phyloP scores from a whole-genome alignment of 306 rosid genomes.

The Prosopis cineraria region DNA sequence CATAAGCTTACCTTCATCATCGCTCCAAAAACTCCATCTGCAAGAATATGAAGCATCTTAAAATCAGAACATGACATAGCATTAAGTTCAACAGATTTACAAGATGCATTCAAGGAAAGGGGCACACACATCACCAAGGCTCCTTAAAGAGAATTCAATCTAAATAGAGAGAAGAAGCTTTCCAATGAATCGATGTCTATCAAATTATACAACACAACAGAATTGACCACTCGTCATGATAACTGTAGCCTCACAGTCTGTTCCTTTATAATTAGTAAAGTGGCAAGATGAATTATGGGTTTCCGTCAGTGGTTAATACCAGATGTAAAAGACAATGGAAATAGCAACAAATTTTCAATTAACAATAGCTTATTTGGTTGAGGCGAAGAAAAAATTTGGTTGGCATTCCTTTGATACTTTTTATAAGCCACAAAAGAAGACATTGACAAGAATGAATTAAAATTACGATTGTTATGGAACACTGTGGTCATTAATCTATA shows the following conservation, averaged over 20 bases:
- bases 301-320: not conserved
- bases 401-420: not conserved
- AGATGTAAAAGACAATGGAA: not conserved
- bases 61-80: too few species aligned
- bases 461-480: not conserved
- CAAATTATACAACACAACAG: slow-evolving; percentile 7
- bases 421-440: slow-evolving; percentile 8
- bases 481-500: too few species aligned
- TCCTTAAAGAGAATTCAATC: too few species aligned
- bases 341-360: not conserved
- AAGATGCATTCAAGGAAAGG: too few species aligned
- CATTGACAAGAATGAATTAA: not conserved
- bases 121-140: too few species aligned
- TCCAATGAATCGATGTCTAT: not conserved
- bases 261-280: slow-evolving; percentile 2
- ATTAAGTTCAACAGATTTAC: too few species aligned
- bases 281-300: slow-evolving; percentile 7
- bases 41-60: too few species aligned
- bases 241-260: slow-evolving; percentile 6
- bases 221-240: too few species aligned
- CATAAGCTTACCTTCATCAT: too few species aligned
- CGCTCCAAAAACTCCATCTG: too few species aligned
- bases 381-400: slow-evolving; percentile 8
- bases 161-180: not conserved
- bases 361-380: slow-evolving; percentile 20